phyloP scores from a whole-genome alignment of 495 filamentous ascomycete genomes.

The Hypoxylon lenormandii region DNA sequence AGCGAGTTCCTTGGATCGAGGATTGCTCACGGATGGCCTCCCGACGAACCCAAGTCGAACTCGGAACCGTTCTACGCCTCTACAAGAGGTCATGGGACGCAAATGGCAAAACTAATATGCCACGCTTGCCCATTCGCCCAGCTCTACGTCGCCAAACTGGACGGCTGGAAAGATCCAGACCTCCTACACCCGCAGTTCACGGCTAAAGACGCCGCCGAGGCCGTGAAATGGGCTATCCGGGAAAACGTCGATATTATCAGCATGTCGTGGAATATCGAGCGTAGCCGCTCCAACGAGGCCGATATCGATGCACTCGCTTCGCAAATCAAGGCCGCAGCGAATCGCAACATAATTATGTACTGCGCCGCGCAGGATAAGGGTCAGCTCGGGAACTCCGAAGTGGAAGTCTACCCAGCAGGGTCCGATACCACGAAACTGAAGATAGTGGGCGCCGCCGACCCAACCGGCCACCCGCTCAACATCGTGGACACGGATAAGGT shows the following conservation, averaged over 20 bases:
- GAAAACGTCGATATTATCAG: slow-evolving; percentile 49
- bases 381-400: slow-evolving; percentile 11
- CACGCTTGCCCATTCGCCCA: slow-evolving; percentile 52
- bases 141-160: slow-evolving; percentile 53
- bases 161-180: slow-evolving; percentile 44
- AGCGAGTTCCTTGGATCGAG: slow-evolving; percentile 25
- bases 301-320: slow-evolving; percentile 24
- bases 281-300: slow-evolving; percentile 14
- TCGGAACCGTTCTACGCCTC: slow-evolving; percentile 52
- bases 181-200: slow-evolving; percentile 44
- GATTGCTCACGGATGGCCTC: slow-evolving; percentile 33
- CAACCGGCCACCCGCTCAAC: slow-evolving; percentile 21
- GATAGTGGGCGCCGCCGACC: slow-evolving; percentile 26
- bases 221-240: slow-evolving; percentile 46
- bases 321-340: slow-evolving; percentile 18
- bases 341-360: slow-evolving; percentile 30
- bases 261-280: slow-evolving; percentile 52
- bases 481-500: slow-evolving; percentile 30
- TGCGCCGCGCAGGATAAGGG: slow-evolving; percentile 25
- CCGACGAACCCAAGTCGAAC: slow-evolving; percentile 38
- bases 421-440: slow-evolving; percentile 20
- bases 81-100: slow-evolving; percentile 55
- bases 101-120: slow-evolving; percentile 57
- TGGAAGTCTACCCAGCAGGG: slow-evolving; percentile 18
- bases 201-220: slow-evolving; percentile 50